A percentile compares a stretch with the other conserved stretches of the same genome.
Evolutionary conservation across 805 yeast species (phyloP).

Genomic region (Maudiozyma serrabonitensis): DNA sequence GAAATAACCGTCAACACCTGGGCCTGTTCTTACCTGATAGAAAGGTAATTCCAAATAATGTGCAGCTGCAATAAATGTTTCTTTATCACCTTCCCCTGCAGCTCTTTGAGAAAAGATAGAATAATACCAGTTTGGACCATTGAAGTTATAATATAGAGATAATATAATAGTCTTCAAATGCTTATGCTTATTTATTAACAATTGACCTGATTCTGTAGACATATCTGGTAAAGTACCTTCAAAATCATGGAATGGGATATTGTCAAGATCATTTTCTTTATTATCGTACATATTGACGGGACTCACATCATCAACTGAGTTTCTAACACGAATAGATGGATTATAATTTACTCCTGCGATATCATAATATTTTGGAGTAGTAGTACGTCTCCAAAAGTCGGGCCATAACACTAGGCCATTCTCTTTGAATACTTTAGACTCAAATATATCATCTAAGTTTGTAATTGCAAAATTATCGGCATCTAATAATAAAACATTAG

Average conservation of each 20-base stretch:
- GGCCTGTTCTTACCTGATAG: slow-evolving; percentile 38
- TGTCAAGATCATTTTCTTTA: slow-evolving; percentile 14
- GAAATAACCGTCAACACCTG: slow-evolving; percentile 32
- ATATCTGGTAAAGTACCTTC: slow-evolving; percentile 62
- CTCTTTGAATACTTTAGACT: slow-evolving; percentile 42
- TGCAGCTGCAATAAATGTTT: slow-evolving; percentile 62
- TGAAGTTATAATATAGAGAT: slow-evolving; percentile 54
- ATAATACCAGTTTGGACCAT: slow-evolving; percentile 60
- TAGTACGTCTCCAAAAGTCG: slow-evolving; percentile 80
- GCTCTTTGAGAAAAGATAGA: slow-evolving; percentile 64
- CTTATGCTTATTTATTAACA: slow-evolving; percentile 48
- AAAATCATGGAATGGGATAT: slow-evolving; percentile 46
- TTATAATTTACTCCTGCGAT: slow-evolving; percentile 51
- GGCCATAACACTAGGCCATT: slow-evolving; percentile 64
- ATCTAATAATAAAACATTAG: slow-evolving; percentile 61
- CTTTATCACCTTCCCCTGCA: slow-evolving; percentile 76
- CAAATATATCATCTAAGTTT: slow-evolving; percentile 53
- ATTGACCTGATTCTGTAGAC: slow-evolving; percentile 63
- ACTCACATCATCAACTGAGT: slow-evolving; percentile 27
- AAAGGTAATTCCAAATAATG: slow-evolving; percentile 37
- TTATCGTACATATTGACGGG: slow-evolving; percentile 22
- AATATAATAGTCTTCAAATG: slow-evolving; percentile 52
- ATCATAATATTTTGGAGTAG: slow-evolving; percentile 61
- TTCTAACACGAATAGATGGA: slow-evolving; percentile 30
- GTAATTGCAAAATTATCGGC: slow-evolving; percentile 67